phyloP scores from a whole-genome alignment of 164 flowering plant species.

The Umbellularia californica region DNA sequence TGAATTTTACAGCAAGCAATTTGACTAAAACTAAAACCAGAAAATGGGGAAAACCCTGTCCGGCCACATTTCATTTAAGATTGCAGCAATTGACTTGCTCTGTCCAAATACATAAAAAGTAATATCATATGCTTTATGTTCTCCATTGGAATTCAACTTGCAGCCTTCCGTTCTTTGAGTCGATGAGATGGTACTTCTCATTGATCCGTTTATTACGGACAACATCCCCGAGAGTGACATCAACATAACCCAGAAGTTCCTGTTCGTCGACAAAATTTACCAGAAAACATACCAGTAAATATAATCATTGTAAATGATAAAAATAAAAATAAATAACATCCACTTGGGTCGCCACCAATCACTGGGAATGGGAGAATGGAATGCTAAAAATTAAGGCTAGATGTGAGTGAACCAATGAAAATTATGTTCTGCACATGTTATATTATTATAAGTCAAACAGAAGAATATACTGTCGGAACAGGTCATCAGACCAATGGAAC shows the following conservation, averaged over 20 bases:
- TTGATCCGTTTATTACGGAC: slow-evolving; percentile 75
- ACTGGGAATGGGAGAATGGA: too few relatives aligned
- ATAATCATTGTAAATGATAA: too few relatives aligned
- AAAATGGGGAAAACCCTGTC: neutral
- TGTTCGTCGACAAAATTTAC: slow-evolving; percentile 16
- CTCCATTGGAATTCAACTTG: slow-evolving; percentile 95
- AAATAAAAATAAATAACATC: neutral
- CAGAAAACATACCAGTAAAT: neutral
- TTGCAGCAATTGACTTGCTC: neutral
- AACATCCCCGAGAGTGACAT: slow-evolving; percentile 68
- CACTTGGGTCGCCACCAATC: too few relatives aligned
- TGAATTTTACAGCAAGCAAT: neutral
- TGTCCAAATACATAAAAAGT: neutral
- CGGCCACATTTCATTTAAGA: neutral
- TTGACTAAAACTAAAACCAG: neutral
- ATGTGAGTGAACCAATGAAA: neutral
- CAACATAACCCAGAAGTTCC: slow-evolving; percentile 83
- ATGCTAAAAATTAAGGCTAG: neutral
- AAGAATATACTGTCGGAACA: neutral
- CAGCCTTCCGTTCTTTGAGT: slow-evolving; percentile 79
- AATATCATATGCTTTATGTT: slow-evolving; percentile 19
- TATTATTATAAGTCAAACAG: neutral
- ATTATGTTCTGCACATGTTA: neutral
- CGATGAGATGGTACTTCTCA: slow-evolving; percentile 85
- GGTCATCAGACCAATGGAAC: neutral